Percentiles rank a stretch among this genome's conserved stretches.
phyloP scores from a whole-genome alignment of 225 moss, liverwort and hornwort genomes.

The Marchantia paleacea region DNA sequence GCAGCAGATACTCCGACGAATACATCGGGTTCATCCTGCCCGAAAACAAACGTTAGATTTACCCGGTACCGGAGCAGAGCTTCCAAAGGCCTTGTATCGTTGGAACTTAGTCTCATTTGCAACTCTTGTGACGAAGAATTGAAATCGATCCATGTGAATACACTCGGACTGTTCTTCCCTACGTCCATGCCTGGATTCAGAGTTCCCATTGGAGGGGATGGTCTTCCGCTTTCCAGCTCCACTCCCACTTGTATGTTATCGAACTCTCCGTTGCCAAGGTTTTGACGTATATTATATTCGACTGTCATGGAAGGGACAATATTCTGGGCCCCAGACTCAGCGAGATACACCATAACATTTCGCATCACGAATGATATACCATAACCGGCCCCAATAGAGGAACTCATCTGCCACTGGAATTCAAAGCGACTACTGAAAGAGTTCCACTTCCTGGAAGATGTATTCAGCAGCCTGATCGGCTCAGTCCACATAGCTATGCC shows the following conservation, averaged over 20 bases:
- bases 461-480: no score
- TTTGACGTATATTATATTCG: background rate
- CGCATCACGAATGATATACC: conserved; percentile 16
- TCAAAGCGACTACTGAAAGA: no score
- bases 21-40: background rate
- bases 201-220: background rate
- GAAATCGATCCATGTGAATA: conserved; percentile 10
- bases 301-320: background rate
- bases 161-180: background rate
- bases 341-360: background rate
- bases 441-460: no score
- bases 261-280: background rate
- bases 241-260: background rate
- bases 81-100: background rate
- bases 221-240: background rate
- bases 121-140: background rate
- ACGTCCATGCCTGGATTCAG: background rate
- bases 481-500: no score
- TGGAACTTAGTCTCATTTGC: background rate
- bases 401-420: no score
- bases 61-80: background rate
- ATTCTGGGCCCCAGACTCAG: no score
- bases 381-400: background rate
- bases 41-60: background rate
- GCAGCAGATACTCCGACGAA: background rate